Base-by-base conservation (phyloP, 192 early-diverging fungal genomes). In the Oehlia diaphana region DNA sequence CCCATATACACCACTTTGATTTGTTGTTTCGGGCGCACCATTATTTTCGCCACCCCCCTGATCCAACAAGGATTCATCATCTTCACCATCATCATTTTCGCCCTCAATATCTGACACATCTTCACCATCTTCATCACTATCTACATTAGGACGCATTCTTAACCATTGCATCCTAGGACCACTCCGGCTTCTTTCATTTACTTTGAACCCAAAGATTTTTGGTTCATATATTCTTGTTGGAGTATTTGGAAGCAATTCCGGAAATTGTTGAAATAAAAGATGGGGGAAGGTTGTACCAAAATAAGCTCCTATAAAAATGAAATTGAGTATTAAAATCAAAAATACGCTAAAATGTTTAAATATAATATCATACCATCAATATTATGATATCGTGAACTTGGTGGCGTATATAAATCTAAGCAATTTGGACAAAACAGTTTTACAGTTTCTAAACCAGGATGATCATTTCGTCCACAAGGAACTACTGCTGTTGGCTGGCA, bases 201-300 rank as follows among this genome's bases (percentile, higher is more conserved):
- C 88, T 63, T 92, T 88, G 84, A 99, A 98, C 33, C 97, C 97
- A 87, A 96, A 99, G 49, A 99, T 90, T n/a, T 86, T 89, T 31
- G 95, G 95, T 8, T 86, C 83, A 86, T 97, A 98, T 31, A 93
- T 87, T 37, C 87, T 87, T 61, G 82, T 77, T 69, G 82, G 81
- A 6, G 86, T 82, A 33, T 79, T 76, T 72, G 93, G 95, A 16
- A 92, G 83, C 47, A 94, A 80, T 49, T 94, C 90, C 0, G 96
- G 93, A 87, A 92, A 97, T 10, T 92, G 92, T 84, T 95, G 90
- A 84, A 97, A 94, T 66, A 98, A 90, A 79, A 99, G 85, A 82
- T 96, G 93, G 12, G 96, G 93, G 83, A 99, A 97, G 5, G 96
- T 96, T 21, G 98, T 95, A 44, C 97, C 97, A 88, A 99, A 99